Conservation (phyloP, 176 grass and related monocot species). For the Raddia guianensis region DNA sequence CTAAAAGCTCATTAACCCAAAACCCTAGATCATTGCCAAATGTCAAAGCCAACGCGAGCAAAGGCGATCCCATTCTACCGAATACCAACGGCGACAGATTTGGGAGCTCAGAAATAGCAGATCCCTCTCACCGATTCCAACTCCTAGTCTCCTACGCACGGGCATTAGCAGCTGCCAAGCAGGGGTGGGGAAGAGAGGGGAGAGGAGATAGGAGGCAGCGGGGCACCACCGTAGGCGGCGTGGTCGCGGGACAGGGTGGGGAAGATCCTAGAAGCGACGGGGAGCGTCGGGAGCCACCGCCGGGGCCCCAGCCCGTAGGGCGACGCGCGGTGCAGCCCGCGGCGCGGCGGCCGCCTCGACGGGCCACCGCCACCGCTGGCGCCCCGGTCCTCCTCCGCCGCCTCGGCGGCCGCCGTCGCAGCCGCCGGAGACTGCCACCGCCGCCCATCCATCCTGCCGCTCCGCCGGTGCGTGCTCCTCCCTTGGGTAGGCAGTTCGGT, state of each 20-base stretch:
- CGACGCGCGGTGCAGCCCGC: constrained; percentile 39
- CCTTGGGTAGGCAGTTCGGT: neutral
- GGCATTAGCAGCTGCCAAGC: neutral
- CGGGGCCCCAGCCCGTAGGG: constrained; percentile 46
- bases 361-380: constrained; percentile 36
- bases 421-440: constrained; percentile 43
- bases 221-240: constrained; percentile 25
- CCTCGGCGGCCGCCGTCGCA: constrained; percentile 17
- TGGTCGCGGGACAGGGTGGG: constrained; percentile 4
- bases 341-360: constrained; percentile 42
- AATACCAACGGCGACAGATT: neutral
- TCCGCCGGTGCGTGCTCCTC: neutral
- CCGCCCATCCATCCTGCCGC: constrained; percentile 26
- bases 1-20: neutral
- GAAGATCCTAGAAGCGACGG: constrained; percentile 45
- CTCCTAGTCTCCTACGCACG: neutral
- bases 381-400: constrained; percentile 26
- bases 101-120: neutral
- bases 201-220: neutral
- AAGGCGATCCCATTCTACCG: neutral
- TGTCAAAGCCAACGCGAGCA: neutral
- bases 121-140: neutral
- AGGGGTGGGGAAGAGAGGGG: neutral
- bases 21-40: constrained; percentile 1
- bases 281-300: constrained; percentile 37